Evolutionary conservation across 2,329 filamentous ascomycete genomes (phyloP).

Genomic region (Epichloe sp.): DNA sequence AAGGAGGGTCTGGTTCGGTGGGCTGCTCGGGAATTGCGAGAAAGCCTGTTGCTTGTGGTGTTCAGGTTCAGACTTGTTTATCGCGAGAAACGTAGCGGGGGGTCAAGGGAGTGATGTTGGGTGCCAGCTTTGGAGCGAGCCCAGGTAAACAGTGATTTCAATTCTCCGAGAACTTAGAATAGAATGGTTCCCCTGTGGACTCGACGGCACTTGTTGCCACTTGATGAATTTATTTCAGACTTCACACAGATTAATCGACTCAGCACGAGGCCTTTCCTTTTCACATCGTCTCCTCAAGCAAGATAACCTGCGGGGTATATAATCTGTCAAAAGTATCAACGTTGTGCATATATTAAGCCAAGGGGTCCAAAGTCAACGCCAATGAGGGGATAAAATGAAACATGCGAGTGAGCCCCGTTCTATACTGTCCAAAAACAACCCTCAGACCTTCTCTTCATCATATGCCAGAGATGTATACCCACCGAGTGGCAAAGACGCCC

Average conservation of each 20-base stretch:
- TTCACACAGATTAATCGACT: not conserved
- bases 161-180: not conserved
- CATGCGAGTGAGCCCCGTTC: not conserved
- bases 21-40: not conserved
- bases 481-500: not conserved
- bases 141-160: not conserved
- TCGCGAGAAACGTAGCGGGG: not conserved
- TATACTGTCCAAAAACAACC: not conserved
- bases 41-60: not conserved
- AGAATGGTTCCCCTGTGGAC: not conserved
- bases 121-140: not conserved
- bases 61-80: constrained; percentile 2
- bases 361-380: not conserved
- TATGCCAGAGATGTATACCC: not conserved
- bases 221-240: not conserved
- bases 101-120: not conserved
- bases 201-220: not conserved
- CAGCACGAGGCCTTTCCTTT: not conserved
- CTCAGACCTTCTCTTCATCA: not conserved
- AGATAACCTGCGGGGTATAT: too few relatives aligned
- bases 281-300: not conserved
- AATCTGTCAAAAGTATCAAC: not conserved
- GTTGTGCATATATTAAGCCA: not conserved
- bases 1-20: not conserved
- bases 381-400: not conserved